Conservation (phyloP, 306 rosid genomes). For the peach (Prunus persica) region Prunus_persica_NCBIv2 NC_034009.1:46349501-46350000, state of each 20-base stretch:
- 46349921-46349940: constrained; percentile 50
- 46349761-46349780: constrained; percentile 48
- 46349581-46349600: neutral
- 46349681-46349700: neutral
- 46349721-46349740: constrained; percentile 4
- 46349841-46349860: constrained; percentile 45
- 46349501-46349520: no score
- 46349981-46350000: neutral
- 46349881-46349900: constrained; percentile 52
- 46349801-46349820: constrained; percentile 60
- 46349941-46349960: constrained; percentile 64
- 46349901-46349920: constrained; percentile 54
- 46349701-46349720: constrained; percentile 7
- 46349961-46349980: constrained; percentile 27
- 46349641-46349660: neutral
- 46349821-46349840: constrained; percentile 48
- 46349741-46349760: neutral
- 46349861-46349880: constrained; percentile 67
- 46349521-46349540: no score
- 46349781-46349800: constrained; percentile 45
- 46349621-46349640: neutral
- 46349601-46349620: neutral
- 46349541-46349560: no score
- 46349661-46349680: constrained; percentile 12
- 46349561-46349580: no score